Base-by-base conservation (phyloP, 1,284 basidiomycete species). In the Tylopilus orsonianus region DNA sequence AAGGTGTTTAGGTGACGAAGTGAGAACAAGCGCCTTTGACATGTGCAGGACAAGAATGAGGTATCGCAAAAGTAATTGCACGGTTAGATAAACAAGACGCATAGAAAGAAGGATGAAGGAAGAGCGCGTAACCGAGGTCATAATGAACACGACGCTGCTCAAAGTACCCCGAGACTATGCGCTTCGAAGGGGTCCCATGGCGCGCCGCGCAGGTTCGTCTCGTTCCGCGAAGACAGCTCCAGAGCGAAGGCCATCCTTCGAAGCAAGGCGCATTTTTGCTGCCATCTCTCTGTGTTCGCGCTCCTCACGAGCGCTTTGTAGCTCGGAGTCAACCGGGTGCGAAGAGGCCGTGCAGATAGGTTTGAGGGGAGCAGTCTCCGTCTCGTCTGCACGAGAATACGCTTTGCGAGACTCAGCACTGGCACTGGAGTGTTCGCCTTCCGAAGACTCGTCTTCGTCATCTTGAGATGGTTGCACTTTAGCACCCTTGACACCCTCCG, bases 141-240 rank as follows among this genome's bases (percentile, higher is more conserved):
- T 13, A 20, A 20, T 2, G 12, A 10, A 20, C 20, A 35, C 3
- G 2, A 3, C 5, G 18, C 5, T 23, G 10, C 12, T 36, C 24
- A 3, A 29, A 13, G 3, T 4, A 4, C 30, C 18, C 8, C 19
- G 18, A 42, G 18, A 39, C 22, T 59, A 63, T 41, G 54, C 39
- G 16, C 50, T 54, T 26, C 66, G 64, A 33, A 44, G 39, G 14
- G 64, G 64, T 4, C 64, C 66, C 48, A 66, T 50, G 13, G 64
- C 64, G 18, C 64, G 43, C 19, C 65, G 60, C 9, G 47, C 54
- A 20, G 67, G 64, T 27, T 63, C 62, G 27, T 68, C 66, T 33
- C 57, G 58, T 30, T 69, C 65, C 0, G 52, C 12, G 26, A 57
- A 43, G 16, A 68, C 41, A 18, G 64, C 64, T 6, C 64, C 64